Evolutionary conservation across 495 filamentous ascomycete genomes (phyloP).

Genomic region (Podospora fimiseda): DNA sequence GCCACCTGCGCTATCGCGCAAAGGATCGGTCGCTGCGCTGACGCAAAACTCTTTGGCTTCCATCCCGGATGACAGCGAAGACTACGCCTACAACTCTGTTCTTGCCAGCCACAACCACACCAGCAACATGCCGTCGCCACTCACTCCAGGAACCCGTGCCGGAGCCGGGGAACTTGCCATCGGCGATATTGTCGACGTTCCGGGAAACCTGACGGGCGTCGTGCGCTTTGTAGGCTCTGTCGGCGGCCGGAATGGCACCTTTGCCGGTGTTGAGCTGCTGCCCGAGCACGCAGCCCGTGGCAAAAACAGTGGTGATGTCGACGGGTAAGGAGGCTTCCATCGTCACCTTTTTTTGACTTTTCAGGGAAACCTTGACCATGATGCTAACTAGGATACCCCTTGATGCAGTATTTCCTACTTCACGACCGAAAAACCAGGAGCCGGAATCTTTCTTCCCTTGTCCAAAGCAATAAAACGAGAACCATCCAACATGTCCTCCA

Average conservation of each 20-base stretch:
- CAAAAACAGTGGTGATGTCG: constrained; percentile 95
- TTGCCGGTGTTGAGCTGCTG: constrained; percentile 91
- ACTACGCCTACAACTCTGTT: constrained; percentile 48
- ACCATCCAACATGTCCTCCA: constrained; percentile 55
- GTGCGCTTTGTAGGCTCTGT: constrained; percentile 86
- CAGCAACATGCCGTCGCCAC: constrained; percentile 26
- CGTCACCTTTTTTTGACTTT: too few relatives aligned
- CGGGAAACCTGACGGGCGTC: constrained; percentile 86
- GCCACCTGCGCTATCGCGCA: constrained; percentile 51
- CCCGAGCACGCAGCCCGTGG: constrained; percentile 72
- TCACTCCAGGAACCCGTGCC: constrained; percentile 23
- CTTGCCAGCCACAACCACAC: constrained; percentile 34
- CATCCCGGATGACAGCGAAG: constrained; percentile 55
- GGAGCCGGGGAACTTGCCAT: constrained; percentile 51
- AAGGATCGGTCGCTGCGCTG: constrained; percentile 58
- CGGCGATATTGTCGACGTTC: constrained; percentile 89
- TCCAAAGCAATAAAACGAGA: constrained; percentile 71
- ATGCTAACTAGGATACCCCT: constrained; percentile 8
- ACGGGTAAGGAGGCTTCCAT: constrained; percentile 64
- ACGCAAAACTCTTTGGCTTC: constrained; percentile 54
- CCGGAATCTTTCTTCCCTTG: constrained; percentile 92
- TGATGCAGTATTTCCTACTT: constrained; percentile 69
- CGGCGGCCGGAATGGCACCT: constrained; percentile 80
- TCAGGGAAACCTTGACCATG: constrained; percentile 5
- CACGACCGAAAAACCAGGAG: constrained; percentile 63